Base-by-base conservation (phyloP, 2,329 filamentous ascomycete species). In the Keithomyces neogunnii region DNA sequence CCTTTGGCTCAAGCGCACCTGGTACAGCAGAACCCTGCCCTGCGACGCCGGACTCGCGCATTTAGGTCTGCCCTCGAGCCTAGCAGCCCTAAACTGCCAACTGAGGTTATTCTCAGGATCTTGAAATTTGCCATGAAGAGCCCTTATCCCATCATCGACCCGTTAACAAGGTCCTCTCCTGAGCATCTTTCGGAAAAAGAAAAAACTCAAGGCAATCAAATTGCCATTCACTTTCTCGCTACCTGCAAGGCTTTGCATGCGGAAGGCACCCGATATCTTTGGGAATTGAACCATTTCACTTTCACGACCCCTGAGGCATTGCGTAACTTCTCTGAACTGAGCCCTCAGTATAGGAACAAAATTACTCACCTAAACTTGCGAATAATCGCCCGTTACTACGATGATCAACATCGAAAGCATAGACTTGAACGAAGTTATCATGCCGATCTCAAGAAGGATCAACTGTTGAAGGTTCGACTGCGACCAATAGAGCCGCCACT, bases 381-480 rank as follows among this genome's bases (percentile, higher is more conserved):
- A 42, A 65, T 81, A 58, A 73, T 81, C 52, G 78, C 77, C 8
- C 70, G 69, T 48, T 81, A 77, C 60, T 82, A 78, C 54, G 76
- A 80, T 51, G 77, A 81, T 47, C 68, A 74, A 45, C 64, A 61
- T 45, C 63, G 65, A 9, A 70, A 67, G 38, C 74, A 74, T 55
- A 70, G 67, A 54, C 63, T 75, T 44, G 66, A 66, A 30, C 65
- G 62, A 28, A 63, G 62, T 7, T 73, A 78, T 55, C 74, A 78
- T 54, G 62, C 63, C 2, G 67, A 69, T 42, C 56, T 76, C 42
- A 72, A 66, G 53, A 72, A 66, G 49, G 64, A 70, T 5, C 64
- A 74, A 19, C 60, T 60, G 8, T 64, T 80, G 36, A 68, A 65
- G 42, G 67, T 77, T 3, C 64, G 70, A 30, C 65, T 63, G 33